These are phyloP conservation scores for Neurospora sp. DNA, from an alignment of 495 filamentous ascomycete species.

Conservation along the genomic window DNA sequence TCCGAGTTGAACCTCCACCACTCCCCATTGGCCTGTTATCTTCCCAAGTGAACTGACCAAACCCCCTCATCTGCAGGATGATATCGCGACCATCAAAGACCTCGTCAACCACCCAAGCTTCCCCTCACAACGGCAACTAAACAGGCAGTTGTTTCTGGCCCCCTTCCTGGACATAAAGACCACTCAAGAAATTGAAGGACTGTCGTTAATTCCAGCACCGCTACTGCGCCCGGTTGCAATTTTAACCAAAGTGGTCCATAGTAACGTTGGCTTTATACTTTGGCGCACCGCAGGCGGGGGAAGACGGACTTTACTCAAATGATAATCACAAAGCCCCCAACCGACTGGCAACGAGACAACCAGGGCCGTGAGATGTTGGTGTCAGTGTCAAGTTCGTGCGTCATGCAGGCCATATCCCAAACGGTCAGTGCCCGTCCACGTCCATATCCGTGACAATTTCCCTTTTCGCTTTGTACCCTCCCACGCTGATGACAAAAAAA, in stretches of 20 bases:
- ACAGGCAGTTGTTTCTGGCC: background rate
- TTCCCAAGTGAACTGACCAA: background rate
- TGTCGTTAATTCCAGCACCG: background rate
- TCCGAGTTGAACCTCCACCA: background rate
- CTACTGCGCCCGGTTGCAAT: background rate
- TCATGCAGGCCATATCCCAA: background rate
- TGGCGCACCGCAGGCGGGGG: background rate
- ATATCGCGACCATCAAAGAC: background rate
- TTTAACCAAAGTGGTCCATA: background rate
- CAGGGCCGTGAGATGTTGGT: background rate
- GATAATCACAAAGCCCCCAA: background rate
- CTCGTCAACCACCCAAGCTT: background rate
- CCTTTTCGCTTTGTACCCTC: background rate
- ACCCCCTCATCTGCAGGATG: background rate
- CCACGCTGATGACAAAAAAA: too few relatives aligned
- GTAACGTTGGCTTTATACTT: background rate
- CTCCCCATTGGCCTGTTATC: background rate
- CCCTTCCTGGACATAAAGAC: background rate
- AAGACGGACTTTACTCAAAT: background rate
- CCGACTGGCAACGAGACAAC: background rate
- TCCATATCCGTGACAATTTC: background rate
- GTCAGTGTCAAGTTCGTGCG: background rate
- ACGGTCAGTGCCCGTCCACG: background rate
- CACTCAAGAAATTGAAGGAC: background rate
- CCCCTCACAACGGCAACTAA: background rate